Base-by-base conservation (phyloP, 2,329 filamentous ascomycete species). In the Penicillium aurantiogriseum region DNA sequence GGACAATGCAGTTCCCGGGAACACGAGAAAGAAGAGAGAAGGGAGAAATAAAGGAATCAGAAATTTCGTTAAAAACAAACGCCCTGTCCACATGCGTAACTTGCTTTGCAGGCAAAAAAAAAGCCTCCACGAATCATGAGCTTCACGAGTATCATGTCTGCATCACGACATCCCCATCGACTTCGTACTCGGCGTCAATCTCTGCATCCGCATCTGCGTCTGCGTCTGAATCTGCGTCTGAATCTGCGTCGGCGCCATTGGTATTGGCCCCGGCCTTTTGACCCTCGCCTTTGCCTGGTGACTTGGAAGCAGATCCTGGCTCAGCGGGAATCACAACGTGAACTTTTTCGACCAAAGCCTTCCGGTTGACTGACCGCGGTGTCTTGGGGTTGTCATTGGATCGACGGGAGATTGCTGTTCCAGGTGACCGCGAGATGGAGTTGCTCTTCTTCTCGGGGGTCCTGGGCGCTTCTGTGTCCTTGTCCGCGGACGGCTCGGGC, bases 151-250 rank as follows among this genome's bases (percentile, higher is more conserved):
- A 54, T 71, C 59, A 72, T 62, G 63, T 62, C 52, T 69, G 67
- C 71, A 72, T 72, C 45, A 69, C 67, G 36, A 65, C 59, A 50
- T 69, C 68, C 27, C 59, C 67, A 50, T 67, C 65, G 42, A 65
- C 57, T 46, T 67, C 65, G 36, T 65, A 67, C 42, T 67, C 62
- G n/a, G 51, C 63, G 44, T 65, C 65, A 23, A 62, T 63, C 53
- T 72, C 69, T 2, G 63, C 63, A 42, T 72, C 70, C 4, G 65
- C 65, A 45, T 72, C 69, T 2, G 63, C 63, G 40, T 72, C 70
- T 4, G 65, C 65, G 44, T 72, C 71, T 15, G 60, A n/a, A n/a
- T 67, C 62, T 7, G 53, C 44, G n/a, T 48, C 51, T 21, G 35
- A n/a, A 36, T 64, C 61, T 3, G 44, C 43, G 15, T 63, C 60